Evolutionary conservation across 371 early-diverging fungal genomes (phyloP).

Genomic region (Dentiscutata heterogama): DNA sequence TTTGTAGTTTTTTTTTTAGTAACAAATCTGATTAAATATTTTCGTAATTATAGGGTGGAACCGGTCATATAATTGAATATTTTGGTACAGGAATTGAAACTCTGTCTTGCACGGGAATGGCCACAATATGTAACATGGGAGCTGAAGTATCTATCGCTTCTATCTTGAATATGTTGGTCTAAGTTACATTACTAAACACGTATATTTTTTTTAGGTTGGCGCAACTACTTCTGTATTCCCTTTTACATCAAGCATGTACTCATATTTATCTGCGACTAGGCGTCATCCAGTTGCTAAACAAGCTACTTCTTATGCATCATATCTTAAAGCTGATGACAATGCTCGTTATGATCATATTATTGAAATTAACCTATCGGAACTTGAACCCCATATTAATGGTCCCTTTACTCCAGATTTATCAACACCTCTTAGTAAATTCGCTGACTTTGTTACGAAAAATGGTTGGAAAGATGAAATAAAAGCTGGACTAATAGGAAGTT

Average conservation of each 20-base stretch:
- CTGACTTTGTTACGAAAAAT: slow-evolving; percentile 77
- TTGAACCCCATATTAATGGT: slow-evolving; percentile 97
- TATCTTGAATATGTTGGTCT: not conserved
- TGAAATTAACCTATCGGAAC: slow-evolving; percentile 86
- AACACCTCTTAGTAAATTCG: slow-evolving; percentile 89
- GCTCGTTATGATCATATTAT: slow-evolving; percentile 88
- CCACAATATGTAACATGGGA: slow-evolving; percentile 97
- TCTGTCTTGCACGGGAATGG: slow-evolving; percentile 94
- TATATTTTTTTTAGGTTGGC: slow-evolving; percentile 65
- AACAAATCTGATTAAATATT: not conserved
- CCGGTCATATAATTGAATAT: slow-evolving; percentile 93
- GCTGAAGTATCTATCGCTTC: slow-evolving; percentile 68
- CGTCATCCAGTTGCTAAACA: slow-evolving; percentile 77
- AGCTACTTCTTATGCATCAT: slow-evolving; percentile 68
- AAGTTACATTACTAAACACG: not conserved
- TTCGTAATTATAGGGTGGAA: slow-evolving; percentile 74
- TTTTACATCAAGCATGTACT: slow-evolving; percentile 79
- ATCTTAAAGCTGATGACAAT: slow-evolving; percentile 64
- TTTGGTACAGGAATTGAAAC: slow-evolving; percentile 90
- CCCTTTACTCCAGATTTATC: slow-evolving; percentile 97
- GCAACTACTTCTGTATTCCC: slow-evolving; percentile 96
- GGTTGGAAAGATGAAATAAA: slow-evolving; percentile 90
- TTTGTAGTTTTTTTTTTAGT: not conserved
- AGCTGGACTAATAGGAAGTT: slow-evolving; percentile 93
- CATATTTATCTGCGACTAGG: slow-evolving; percentile 83